Evolutionary conservation across 441 rosid genomes (phyloP).

Genomic region (Adansonia rubrostipa): DNA sequence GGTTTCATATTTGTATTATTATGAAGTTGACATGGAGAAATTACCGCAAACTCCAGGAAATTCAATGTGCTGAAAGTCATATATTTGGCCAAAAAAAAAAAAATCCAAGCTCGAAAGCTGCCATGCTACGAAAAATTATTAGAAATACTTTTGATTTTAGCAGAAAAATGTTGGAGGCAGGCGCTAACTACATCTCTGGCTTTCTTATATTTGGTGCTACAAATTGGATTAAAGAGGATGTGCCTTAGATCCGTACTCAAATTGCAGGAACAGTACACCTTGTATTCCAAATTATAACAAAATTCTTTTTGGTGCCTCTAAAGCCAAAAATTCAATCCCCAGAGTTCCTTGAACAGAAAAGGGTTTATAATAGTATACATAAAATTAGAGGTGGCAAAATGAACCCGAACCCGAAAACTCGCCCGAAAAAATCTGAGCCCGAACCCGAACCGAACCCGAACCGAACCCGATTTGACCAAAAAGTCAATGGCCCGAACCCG

Average conservation of each 20-base stretch:
- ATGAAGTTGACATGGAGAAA: not conserved
- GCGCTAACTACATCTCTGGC: not conserved
- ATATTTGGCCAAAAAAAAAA: not conserved
- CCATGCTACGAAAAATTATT: not conserved
- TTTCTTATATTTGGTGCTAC: not conserved
- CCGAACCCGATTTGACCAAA: too few species aligned
- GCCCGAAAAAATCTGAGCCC: too few species aligned
- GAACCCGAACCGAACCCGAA: too few species aligned
- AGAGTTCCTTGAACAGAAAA: slow-evolving; percentile 41
- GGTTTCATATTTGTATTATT: not conserved
- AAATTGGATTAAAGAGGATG: not conserved
- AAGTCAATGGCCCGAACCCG: too few species aligned
- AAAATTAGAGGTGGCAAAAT: too few species aligned
- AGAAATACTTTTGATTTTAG: not conserved
- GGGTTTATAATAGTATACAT: slow-evolving; percentile 51
- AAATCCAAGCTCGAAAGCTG: not conserved
- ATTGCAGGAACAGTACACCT: not conserved
- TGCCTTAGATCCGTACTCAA: not conserved
- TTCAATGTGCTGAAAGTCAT: not conserved
- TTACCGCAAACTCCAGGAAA: not conserved
- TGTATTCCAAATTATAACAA: slow-evolving; percentile 18
- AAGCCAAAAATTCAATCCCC: slow-evolving; percentile 48
- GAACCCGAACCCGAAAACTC: too few species aligned
- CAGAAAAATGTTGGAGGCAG: not conserved
- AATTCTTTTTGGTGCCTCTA: slow-evolving; percentile 29